Evolutionary conservation across 257 asterid species (phyloP).

Genomic region (Solanum pennellii): DNA sequence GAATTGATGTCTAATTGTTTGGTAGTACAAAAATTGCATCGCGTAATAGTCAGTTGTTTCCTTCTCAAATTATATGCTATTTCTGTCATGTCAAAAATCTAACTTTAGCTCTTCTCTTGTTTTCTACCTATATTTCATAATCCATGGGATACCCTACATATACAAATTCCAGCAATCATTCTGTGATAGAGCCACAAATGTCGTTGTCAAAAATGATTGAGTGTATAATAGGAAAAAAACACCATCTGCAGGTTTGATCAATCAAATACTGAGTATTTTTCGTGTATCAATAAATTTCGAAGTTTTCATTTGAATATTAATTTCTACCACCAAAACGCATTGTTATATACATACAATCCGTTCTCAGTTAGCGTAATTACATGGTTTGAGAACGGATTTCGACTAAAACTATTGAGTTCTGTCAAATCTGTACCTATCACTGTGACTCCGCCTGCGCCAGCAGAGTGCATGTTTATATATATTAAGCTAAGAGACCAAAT

Average conservation of each 20-base stretch:
- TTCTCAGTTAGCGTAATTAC: background rate
- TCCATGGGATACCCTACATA: background rate
- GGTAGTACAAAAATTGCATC: background rate
- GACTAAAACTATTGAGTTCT: background rate
- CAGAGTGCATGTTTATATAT: background rate
- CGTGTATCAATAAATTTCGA: background rate
- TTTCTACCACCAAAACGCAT: background rate
- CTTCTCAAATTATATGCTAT: background rate
- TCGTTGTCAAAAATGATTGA: background rate
- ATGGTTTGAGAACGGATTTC: background rate
- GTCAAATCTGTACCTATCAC: background rate
- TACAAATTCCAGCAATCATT: background rate
- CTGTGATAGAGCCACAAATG: background rate
- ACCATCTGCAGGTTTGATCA: background rate
- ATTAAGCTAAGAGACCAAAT: background rate
- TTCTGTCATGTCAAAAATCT: background rate
- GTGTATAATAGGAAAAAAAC: background rate
- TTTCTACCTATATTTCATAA: background rate
- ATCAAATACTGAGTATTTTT: background rate
- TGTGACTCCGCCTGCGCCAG: background rate
- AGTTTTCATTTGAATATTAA: background rate
- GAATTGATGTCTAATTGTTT: background rate
- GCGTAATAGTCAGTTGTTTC: background rate
- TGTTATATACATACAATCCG: background rate
- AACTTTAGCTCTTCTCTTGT: background rate